These are phyloP conservation scores for Amoebophrya sp. DNA, from an alignment of 169 alveolate species.

Conservation along the genomic window DNA sequence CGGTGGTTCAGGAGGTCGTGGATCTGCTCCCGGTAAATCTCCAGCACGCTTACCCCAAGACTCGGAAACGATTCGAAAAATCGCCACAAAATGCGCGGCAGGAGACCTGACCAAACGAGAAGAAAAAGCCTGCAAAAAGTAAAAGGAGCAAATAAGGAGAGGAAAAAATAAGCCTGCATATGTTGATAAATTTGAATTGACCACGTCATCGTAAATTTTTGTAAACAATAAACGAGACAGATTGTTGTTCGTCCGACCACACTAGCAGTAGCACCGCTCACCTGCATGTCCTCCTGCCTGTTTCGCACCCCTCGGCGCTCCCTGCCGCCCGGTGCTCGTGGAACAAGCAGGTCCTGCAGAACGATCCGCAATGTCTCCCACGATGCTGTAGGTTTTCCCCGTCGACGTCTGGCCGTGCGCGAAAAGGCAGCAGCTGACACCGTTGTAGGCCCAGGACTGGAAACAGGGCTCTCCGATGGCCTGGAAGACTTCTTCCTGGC, in stretches of 20 bases:
- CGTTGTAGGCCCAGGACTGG: background rate
- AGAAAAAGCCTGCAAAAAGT: too few species aligned
- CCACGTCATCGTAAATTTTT: too few species aligned
- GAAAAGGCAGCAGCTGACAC: background rate
- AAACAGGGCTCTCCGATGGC: background rate
- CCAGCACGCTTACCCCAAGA: background rate
- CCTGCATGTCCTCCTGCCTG: too few species aligned
- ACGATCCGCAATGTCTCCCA: background rate
- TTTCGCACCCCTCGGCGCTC: too few species aligned
- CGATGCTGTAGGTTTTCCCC: background rate
- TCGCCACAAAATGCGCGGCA: conserved; percentile 6
- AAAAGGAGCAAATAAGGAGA: too few species aligned
- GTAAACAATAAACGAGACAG: too few species aligned
- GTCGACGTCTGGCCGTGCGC: background rate
- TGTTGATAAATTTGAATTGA: too few species aligned
- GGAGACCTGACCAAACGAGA: background rate
- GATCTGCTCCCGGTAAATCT: background rate
- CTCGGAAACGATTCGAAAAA: background rate
- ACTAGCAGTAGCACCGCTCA: too few species aligned
- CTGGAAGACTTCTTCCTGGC: background rate
- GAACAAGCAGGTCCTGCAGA: too few species aligned
- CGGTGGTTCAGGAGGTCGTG: background rate
- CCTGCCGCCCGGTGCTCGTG: too few species aligned
- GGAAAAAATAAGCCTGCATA: too few species aligned
- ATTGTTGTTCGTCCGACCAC: too few species aligned